These are phyloP conservation scores for Musa schizocarpa DNA, from an alignment of 176 grass and related monocot genomes.

Conservation along the genomic window DNA sequence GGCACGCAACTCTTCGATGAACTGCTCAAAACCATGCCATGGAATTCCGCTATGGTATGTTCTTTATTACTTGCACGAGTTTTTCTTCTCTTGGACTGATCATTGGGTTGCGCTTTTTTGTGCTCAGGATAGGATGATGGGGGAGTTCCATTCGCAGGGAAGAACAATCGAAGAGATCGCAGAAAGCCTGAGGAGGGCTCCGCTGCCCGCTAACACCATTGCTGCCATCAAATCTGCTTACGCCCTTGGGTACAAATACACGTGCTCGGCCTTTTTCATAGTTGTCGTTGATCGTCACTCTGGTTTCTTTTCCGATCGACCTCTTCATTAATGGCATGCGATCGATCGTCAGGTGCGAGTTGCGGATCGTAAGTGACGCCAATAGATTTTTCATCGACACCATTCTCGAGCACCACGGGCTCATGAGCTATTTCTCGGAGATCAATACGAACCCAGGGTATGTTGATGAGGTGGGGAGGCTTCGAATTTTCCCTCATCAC, in stretches of 20 bases:
- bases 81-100: no score
- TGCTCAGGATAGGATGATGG: constrained; percentile 58
- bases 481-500: constrained; percentile 44
- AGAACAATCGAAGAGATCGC: constrained; percentile 42
- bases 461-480: constrained; percentile 56
- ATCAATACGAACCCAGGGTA: constrained; percentile 47
- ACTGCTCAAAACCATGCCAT: constrained; percentile 48
- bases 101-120: neutral
- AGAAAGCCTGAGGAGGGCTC: constrained; percentile 27
- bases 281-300: neutral
- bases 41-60: constrained; percentile 61
- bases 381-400: constrained; percentile 61
- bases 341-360: constrained; percentile 40
- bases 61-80: no score
- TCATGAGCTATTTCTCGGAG: constrained; percentile 50
- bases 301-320: neutral
- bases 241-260: constrained; percentile 30
- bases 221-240: constrained; percentile 43
- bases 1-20: constrained; percentile 46
- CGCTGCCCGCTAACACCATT: constrained; percentile 34
- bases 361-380: constrained; percentile 73
- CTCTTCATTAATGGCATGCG: neutral
- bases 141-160: constrained; percentile 54
- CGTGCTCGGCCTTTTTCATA: neutral
- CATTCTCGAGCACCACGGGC: constrained; percentile 63